Evolutionary conservation across 306 rosid genomes (phyloP).

Genomic region (Vachellia pachyceras): DNA sequence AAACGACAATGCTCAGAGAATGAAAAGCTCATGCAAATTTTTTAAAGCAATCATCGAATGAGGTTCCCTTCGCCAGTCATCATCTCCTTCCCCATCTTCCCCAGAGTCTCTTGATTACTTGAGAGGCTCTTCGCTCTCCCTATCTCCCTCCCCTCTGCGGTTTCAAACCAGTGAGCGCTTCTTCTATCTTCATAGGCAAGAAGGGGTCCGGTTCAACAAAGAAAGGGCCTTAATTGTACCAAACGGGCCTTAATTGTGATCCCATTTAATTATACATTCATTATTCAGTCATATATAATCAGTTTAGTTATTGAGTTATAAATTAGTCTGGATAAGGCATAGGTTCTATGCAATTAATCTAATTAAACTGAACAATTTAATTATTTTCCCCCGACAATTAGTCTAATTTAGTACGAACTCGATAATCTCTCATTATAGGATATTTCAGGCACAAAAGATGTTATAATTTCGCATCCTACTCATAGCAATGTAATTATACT

Average conservation of each 20-base stretch:
- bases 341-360: no score
- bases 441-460: no score
- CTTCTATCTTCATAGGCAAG: constrained; percentile 36
- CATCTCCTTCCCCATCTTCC: background rate
- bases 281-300: constrained; percentile 4
- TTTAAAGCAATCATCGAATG: background rate
- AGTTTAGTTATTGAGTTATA: no score
- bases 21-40: constrained; percentile 3
- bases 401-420: no score
- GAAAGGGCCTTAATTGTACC: no score
- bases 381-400: no score
- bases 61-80: background rate
- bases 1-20: constrained; percentile 14
- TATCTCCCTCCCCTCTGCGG: constrained; percentile 5
- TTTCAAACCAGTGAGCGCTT: constrained; percentile 26
- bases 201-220: constrained; percentile 11
- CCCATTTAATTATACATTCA: background rate
- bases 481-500: no score
- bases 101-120: background rate
- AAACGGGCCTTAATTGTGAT: no score
- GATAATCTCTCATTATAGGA: no score
- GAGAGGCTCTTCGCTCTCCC: background rate
- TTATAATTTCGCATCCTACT: no score
- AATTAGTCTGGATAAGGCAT: no score
- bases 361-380: no score